phyloP scores from a whole-genome alignment of 2,329 filamentous ascomycete species.

The Paecilomyces niveus region DNA sequence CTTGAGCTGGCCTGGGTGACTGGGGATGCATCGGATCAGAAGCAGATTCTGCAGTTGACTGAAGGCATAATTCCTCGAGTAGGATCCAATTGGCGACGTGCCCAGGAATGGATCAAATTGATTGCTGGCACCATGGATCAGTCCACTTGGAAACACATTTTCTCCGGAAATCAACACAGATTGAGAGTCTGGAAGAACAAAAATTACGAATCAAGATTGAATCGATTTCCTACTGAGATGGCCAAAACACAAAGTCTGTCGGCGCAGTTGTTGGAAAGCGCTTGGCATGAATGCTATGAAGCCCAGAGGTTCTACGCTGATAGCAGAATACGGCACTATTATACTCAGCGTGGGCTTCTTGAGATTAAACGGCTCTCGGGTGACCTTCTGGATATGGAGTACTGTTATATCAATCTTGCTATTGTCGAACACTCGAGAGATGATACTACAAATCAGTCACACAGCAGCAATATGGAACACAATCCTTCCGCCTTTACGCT shows the following conservation, averaged over 20 bases:
- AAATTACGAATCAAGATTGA: neutral
- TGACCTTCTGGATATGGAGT: constrained; percentile 21
- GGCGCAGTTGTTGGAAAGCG: neutral
- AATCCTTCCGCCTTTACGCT: constrained; percentile 20
- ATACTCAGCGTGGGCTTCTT: constrained; percentile 13
- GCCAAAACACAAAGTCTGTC: neutral
- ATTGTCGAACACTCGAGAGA: constrained; percentile 19
- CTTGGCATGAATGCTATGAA: neutral
- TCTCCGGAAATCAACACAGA: neutral
- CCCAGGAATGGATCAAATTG: neutral
- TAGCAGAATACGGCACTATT: constrained; percentile 1
- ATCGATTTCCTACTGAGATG: neutral
- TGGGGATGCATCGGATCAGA: neutral
- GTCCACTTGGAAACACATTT: neutral
- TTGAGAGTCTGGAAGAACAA: neutral
- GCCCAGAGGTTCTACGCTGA: neutral
- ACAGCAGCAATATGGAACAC: neutral
- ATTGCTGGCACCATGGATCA: neutral
- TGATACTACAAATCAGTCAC: neutral
- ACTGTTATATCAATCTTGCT: constrained; percentile 35
- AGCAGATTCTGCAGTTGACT: neutral
- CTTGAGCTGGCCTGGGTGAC: neutral
- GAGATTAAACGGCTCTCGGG: constrained; percentile 29
- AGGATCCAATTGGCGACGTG: neutral
- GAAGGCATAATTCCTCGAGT: neutral